Evolutionary conservation across 2,329 filamentous ascomycete genomes (phyloP).

Genomic region (Talaromyces islandicus): DNA sequence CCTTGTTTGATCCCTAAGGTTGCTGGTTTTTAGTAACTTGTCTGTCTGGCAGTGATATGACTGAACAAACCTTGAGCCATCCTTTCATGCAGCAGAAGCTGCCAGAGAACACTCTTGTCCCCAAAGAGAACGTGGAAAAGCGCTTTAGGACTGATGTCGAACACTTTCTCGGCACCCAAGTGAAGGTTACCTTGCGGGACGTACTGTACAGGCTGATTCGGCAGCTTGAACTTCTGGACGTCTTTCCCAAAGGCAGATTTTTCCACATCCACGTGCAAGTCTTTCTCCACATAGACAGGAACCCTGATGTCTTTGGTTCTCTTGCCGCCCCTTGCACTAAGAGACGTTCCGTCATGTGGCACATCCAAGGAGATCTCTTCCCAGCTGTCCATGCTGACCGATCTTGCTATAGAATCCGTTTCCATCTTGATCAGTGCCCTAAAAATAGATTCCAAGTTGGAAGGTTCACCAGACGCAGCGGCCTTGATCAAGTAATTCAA

Average conservation of each 20-base stretch:
- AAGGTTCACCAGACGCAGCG: constrained; percentile 64
- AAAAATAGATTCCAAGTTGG: constrained; percentile 64
- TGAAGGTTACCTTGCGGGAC: constrained; percentile 75
- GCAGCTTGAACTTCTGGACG: constrained; percentile 71
- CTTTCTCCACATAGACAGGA: constrained; percentile 58
- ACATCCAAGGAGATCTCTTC: constrained; percentile 66
- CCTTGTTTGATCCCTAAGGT: constrained; percentile 71
- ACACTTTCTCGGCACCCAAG: constrained; percentile 70
- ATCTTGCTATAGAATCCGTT: constrained; percentile 51
- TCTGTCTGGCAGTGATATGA: not conserved
- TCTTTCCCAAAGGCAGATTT: constrained; percentile 35
- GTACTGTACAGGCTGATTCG: constrained; percentile 73
- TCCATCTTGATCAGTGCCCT: constrained; percentile 71
- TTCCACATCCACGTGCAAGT: constrained; percentile 45
- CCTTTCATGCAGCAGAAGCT: constrained; percentile 79
- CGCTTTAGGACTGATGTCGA: constrained; percentile 87
- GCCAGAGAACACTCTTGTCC: constrained; percentile 91
- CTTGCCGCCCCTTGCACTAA: constrained; percentile 28
- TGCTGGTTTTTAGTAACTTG: constrained; percentile 13
- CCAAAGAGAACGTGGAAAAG: constrained; percentile 96
- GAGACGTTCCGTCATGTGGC: constrained; percentile 55
- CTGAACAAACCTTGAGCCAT: constrained; percentile 53
- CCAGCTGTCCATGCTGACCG: constrained; percentile 82
- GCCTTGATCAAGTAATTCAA: constrained; percentile 82
- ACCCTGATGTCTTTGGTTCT: constrained; percentile 48